These are phyloP conservation scores for Apiospora koreana DNA, from an alignment of 2,329 filamentous ascomycete genomes.

Conservation along the genomic window DNA sequence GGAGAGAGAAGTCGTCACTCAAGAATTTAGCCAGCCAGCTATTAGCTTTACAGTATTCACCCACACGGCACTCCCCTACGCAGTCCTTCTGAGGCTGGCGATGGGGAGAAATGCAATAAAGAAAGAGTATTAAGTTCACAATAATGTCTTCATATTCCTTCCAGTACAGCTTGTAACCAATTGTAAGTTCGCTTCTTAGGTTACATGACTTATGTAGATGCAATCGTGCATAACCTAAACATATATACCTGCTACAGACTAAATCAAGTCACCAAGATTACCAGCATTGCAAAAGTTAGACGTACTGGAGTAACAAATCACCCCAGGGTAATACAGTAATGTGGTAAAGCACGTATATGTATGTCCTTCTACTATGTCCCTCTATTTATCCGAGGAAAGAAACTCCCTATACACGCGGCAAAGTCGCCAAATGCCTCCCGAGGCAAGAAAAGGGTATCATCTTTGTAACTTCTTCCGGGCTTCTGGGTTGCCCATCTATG, in stretches of 20 bases:
- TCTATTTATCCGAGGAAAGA: background rate
- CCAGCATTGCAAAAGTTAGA: background rate
- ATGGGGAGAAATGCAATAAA: background rate
- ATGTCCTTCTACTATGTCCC: background rate
- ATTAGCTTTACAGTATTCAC: background rate
- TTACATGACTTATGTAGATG: too few relatives aligned
- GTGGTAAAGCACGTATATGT: background rate
- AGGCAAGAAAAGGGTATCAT: background rate
- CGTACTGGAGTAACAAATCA: background rate
- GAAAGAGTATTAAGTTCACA: background rate
- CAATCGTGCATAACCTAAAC: too few relatives aligned
- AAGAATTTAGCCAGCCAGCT: constrained; percentile 2
- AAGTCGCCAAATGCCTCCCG: background rate
- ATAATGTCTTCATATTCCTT: background rate
- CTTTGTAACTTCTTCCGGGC: background rate
- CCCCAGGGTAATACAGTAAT: background rate
- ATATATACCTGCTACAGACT: background rate
- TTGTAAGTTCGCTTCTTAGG: too few relatives aligned
- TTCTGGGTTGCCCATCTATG: background rate
- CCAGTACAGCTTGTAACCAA: too few relatives aligned
- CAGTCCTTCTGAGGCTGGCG: background rate
- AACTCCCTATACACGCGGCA: too few relatives aligned
- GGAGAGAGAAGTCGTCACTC: background rate
- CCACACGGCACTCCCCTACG: background rate
- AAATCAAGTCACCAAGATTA: background rate